phyloP scores from a whole-genome alignment of 192 early-diverging fungal genomes.

The Phycomyces nitens region DNA sequence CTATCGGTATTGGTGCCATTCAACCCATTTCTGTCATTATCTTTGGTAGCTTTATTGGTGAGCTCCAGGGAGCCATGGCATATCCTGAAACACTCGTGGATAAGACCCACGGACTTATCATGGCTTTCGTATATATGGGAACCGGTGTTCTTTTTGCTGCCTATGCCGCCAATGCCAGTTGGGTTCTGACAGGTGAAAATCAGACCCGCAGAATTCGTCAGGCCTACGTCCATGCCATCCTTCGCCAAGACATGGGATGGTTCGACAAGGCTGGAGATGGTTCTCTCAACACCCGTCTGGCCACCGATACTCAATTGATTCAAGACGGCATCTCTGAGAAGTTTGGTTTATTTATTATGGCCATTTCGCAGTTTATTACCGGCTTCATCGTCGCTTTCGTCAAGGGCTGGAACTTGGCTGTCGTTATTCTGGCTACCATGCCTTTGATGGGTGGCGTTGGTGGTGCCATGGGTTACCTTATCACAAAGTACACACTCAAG shows the following conservation, averaged over 20 bases:
- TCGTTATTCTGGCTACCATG: constrained; percentile 75
- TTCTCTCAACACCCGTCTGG: constrained; percentile 82
- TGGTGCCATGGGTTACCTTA: constrained; percentile 39
- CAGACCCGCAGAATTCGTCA: constrained; percentile 69
- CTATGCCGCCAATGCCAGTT: constrained; percentile 58
- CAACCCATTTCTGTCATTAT: constrained; percentile 31
- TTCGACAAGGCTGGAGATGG: constrained; percentile 78
- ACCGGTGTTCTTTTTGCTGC: constrained; percentile 52
- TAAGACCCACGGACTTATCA: constrained; percentile 18
- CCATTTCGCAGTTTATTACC: constrained; percentile 61
- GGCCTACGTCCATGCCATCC: constrained; percentile 68
- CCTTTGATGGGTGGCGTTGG: constrained; percentile 59
- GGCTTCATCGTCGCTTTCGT: constrained; percentile 78
- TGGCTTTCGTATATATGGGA: constrained; percentile 58
- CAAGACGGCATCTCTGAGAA: constrained; percentile 91
- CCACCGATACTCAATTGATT: constrained; percentile 78
- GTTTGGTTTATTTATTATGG: constrained; percentile 66
- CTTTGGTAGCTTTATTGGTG: constrained; percentile 26
- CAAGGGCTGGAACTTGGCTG: constrained; percentile 75
- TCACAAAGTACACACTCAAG: constrained; percentile 44
- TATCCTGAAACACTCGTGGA: constrained; percentile 10
- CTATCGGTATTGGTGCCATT: constrained; percentile 24
- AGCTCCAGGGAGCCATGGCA: neutral
- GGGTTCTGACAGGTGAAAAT: constrained; percentile 47
- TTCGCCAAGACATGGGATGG: constrained; percentile 86